Conservation (phyloP, 768 basidiomycete genomes). For the Rubroboletus pulcherrimus region DNA sequence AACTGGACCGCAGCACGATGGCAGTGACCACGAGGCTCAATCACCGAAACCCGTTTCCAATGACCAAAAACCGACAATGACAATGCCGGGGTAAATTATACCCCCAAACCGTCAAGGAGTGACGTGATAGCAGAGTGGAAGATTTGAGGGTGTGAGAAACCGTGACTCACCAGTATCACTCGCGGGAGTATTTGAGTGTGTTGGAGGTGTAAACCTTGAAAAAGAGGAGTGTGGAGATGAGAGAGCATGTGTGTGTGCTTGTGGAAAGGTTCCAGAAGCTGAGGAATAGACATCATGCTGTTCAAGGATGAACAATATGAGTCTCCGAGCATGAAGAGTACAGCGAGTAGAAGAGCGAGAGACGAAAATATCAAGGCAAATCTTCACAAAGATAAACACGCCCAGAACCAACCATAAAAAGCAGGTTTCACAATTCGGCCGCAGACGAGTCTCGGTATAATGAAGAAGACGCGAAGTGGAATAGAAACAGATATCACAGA, state of each 20-base stretch:
- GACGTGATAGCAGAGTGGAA: neutral
- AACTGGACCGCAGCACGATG: neutral
- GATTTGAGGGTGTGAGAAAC: neutral
- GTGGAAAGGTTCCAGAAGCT: neutral
- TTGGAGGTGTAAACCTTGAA: slow-evolving; percentile 22
- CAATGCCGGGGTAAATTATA: neutral
- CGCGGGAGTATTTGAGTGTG: slow-evolving; percentile 24
- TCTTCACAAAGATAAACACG: neutral
- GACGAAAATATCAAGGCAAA: neutral
- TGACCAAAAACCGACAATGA: neutral
- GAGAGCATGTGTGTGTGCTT: slow-evolving; percentile 4
- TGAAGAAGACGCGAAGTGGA: neutral
- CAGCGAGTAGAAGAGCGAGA: neutral
- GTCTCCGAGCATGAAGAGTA: neutral
- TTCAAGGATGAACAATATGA: neutral
- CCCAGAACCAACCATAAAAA: neutral
- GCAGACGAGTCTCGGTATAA: neutral
- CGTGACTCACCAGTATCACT: slow-evolving; percentile 27
- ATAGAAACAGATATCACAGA: neutral
- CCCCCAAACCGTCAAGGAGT: neutral
- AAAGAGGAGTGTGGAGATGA: slow-evolving; percentile 21
- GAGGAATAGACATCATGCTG: slow-evolving; percentile 16
- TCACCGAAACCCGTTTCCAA: neutral
- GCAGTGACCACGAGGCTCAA: neutral
- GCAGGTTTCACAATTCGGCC: neutral